These are phyloP conservation scores for Tribonema minus DNA, from an alignment of 108 stramenopile species.

Conservation along the genomic window DNA sequence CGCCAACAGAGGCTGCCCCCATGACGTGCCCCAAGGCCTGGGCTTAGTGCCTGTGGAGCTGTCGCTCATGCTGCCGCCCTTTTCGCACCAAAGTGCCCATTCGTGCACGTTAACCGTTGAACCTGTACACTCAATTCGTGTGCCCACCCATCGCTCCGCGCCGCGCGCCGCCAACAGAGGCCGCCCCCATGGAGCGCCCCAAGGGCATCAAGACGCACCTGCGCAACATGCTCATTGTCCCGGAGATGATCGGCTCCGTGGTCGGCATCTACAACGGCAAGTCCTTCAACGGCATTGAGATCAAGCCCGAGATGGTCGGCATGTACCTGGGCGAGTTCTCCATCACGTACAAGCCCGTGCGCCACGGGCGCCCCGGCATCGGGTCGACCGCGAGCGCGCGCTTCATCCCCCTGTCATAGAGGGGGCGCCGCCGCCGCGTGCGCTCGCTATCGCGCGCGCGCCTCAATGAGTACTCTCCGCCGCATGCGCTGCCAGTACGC, in stretches of 20 bases:
- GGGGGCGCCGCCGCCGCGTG: no score
- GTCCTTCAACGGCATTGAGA: slow-evolving; percentile 74
- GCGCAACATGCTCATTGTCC: slow-evolving; percentile 98
- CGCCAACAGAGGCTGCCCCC: no score
- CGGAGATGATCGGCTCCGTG: slow-evolving; percentile 99
- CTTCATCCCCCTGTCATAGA: slow-evolving; percentile 86
- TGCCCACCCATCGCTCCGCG: background rate
- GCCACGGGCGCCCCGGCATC: slow-evolving; percentile 93
- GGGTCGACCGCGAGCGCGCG: slow-evolving; percentile 91
- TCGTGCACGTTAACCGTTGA: no score
- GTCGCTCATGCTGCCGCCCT: no score
- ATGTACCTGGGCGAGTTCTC: slow-evolving; percentile 99
- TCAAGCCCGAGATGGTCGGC: slow-evolving; percentile 99
- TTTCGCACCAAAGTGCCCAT: no score
- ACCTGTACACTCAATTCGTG: no score
- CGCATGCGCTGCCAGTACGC: no score
- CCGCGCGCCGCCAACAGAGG: slow-evolving; percentile 55
- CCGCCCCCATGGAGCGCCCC: slow-evolving; percentile 92
- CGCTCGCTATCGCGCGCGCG: no score
- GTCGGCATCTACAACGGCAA: slow-evolving; percentile 97
- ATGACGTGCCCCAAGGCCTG: no score
- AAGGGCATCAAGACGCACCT: slow-evolving; percentile 98
- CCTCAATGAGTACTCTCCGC: no score
- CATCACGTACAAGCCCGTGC: slow-evolving; percentile 84
- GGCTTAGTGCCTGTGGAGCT: no score